These are phyloP conservation scores for Setomelanomma holmii DNA, from an alignment of 2,329 filamentous ascomycete genomes.

Conservation along the genomic window DNA sequence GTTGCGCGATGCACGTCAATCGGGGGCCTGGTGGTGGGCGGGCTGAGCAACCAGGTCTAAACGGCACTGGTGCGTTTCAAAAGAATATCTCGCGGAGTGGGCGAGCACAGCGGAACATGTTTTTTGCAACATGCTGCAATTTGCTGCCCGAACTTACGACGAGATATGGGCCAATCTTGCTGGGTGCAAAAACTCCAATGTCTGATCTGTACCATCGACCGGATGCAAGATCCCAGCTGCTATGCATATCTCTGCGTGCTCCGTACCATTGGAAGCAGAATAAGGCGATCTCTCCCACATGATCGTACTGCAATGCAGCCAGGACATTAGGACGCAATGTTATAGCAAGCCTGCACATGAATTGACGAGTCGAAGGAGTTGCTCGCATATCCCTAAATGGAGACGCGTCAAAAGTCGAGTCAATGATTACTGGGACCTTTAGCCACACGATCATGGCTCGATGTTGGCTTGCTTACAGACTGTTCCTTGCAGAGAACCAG, in stretches of 20 bases:
- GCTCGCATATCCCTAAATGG: no score
- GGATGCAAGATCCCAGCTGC: no score
- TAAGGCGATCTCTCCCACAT: neutral
- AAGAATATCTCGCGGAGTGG: neutral
- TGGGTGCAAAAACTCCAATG: neutral
- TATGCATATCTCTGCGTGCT: neutral
- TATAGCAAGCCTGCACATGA: neutral
- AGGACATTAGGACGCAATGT: no score
- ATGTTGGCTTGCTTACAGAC: conserved; percentile 5
- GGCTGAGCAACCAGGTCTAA: no score
- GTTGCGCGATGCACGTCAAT: neutral
- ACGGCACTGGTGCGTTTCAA: neutral
- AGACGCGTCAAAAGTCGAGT: no score
- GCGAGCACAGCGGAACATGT: neutral
- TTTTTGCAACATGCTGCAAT: neutral
- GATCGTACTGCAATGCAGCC: neutral
- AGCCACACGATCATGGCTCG: conserved; percentile 14
- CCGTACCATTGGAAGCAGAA: neutral
- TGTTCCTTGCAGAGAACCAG: conserved; percentile 3
- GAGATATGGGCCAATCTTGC: neutral
- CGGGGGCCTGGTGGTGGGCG: no score
- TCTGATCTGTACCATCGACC: no score
- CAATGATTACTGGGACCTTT: conserved; percentile 5
- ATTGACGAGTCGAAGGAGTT: no score
- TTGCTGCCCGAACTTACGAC: neutral